Evolutionary conservation across 2,329 filamentous ascomycete species (phyloP).

Genomic region (Fusarium cicatricum): DNA sequence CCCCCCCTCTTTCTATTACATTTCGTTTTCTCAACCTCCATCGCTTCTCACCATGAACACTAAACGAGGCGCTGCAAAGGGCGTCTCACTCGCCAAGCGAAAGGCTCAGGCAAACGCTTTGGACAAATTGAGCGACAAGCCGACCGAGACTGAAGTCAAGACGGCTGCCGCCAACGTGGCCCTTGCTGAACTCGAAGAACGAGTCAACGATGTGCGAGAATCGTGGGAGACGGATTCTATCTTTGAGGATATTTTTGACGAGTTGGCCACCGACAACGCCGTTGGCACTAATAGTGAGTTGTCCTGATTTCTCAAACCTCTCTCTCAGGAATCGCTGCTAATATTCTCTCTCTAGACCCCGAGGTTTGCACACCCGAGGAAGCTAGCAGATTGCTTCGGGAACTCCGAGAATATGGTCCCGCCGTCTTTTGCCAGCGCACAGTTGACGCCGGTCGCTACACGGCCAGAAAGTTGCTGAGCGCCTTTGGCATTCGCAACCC

Average conservation of each 20-base stretch:
- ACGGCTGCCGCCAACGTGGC: conserved; percentile 48
- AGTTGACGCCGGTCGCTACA: conserved; percentile 72
- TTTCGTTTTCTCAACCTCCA: neutral
- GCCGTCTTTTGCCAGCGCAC: conserved; percentile 78
- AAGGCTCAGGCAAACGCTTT: conserved; percentile 49
- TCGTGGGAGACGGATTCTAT: conserved; percentile 72
- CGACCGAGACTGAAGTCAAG: conserved; percentile 49
- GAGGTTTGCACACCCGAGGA: conserved; percentile 73
- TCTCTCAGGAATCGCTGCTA: neutral
- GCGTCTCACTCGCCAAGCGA: conserved; percentile 45
- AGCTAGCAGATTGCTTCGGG: conserved; percentile 71
- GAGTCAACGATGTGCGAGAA: conserved; percentile 60
- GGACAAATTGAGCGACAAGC: conserved; percentile 46
- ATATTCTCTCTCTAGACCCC: conserved; percentile 45
- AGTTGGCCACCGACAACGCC: conserved; percentile 62
- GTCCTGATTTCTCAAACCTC: conserved; percentile 28
- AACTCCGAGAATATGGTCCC: conserved; percentile 80
- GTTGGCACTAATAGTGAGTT: conserved; percentile 55
- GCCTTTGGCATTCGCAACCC: conserved; percentile 84
- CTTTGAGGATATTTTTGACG: conserved; percentile 69
- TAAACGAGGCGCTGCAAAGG: conserved; percentile 43
- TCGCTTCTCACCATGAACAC: conserved; percentile 39
- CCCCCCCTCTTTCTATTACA: neutral
- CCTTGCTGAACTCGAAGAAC: conserved; percentile 58
- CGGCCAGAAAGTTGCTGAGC: conserved; percentile 83